These are phyloP conservation scores for Angophora floribunda DNA, from an alignment of 345 rosid species.

Conservation along the genomic window DNA sequence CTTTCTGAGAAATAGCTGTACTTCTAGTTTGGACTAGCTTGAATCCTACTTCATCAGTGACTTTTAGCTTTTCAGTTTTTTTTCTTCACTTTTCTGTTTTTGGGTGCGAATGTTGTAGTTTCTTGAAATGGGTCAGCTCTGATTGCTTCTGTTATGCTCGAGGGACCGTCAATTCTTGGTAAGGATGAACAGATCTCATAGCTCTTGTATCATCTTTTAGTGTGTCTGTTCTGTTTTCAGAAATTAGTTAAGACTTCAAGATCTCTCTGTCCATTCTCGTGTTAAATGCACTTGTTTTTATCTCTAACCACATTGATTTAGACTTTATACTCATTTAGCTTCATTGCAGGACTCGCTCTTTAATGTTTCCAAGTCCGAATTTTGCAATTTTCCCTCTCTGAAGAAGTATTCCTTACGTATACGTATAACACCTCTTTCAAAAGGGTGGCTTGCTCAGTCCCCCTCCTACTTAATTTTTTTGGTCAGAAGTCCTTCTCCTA, in stretches of 20 bases:
- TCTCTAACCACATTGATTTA: background rate
- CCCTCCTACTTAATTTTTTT: background rate
- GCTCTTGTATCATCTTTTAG: background rate
- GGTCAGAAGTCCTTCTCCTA: background rate
- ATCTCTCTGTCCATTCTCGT: background rate
- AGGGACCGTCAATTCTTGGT: background rate
- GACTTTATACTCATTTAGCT: background rate
- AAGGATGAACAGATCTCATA: background rate
- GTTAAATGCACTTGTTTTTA: background rate
- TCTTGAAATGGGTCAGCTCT: background rate
- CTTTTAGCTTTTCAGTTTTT: background rate
- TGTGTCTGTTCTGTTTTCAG: background rate
- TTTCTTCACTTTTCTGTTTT: background rate
- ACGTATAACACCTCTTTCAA: background rate
- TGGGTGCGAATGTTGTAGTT: background rate
- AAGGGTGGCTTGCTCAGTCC: conserved; percentile 2
- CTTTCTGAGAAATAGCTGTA: background rate
- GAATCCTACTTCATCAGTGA: background rate
- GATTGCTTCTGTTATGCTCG: background rate
- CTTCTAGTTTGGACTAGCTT: background rate
- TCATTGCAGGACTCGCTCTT: background rate
- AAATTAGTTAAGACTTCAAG: background rate
- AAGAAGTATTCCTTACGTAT: background rate
- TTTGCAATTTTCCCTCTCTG: background rate
- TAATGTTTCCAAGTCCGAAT: background rate